phyloP scores from a whole-genome alignment of 2,329 filamentous ascomycete genomes.

The Aspergillus sp. region DNA sequence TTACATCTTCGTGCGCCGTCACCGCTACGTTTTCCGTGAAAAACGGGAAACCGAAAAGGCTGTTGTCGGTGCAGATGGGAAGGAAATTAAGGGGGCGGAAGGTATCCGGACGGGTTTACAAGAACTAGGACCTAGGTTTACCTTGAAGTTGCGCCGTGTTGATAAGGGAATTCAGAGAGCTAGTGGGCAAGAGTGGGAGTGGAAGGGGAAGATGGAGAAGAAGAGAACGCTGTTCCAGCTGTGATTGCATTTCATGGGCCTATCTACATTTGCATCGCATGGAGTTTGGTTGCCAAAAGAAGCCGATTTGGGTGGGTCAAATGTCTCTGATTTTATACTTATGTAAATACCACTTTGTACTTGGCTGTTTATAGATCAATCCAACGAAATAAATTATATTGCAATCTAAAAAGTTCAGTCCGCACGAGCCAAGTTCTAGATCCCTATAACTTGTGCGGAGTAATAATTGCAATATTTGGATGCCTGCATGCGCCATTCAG shows the following conservation, averaged over 20 bases:
- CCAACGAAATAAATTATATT: neutral
- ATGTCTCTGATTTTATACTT: neutral
- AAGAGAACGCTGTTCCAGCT: constrained; percentile 89
- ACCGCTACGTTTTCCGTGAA: constrained; percentile 90
- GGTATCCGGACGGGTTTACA: constrained; percentile 83
- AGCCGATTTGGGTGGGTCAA: neutral
- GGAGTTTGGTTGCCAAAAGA: constrained; percentile 17
- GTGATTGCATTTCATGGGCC: constrained; percentile 41
- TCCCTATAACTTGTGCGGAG: neutral
- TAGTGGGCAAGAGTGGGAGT: constrained; percentile 87
- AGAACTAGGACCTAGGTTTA: constrained; percentile 81
- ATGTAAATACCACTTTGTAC: constrained; percentile 7
- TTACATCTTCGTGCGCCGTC: constrained; percentile 88
- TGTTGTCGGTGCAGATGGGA: constrained; percentile 77
- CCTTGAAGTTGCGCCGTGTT: constrained; percentile 83
- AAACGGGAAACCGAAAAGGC: constrained; percentile 84
- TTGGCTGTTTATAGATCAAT: constrained; percentile 5
- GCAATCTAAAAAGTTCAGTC: neutral
- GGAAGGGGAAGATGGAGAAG: constrained; percentile 96
- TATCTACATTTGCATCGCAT: constrained; percentile 13
- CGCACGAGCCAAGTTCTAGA: neutral
- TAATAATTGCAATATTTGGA: neutral
- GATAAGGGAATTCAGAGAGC: constrained; percentile 82
- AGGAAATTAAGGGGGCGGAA: constrained; percentile 80
- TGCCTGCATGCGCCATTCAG: neutral